A percentile compares a stretch with the other conserved stretches of the same genome.
phyloP scores from a whole-genome alignment of 441 rosid species.

The Populus hybrid region DNA sequence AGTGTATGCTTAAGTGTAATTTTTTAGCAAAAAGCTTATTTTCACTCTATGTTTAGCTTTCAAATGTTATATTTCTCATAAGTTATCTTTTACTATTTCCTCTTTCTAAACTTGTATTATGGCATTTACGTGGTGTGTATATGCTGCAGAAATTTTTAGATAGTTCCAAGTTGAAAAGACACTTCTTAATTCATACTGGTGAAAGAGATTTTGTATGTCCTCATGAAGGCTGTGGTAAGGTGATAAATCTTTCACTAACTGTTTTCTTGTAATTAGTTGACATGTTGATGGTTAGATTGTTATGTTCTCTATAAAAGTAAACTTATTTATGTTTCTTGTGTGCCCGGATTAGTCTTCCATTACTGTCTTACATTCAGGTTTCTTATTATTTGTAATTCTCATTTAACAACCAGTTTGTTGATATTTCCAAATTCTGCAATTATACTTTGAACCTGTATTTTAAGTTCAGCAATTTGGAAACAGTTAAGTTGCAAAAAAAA shows the following conservation, averaged over 20 bases:
- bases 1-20: not conserved
- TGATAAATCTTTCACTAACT: slow-evolving; percentile 28
- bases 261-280: not conserved
- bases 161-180: slow-evolving; percentile 96
- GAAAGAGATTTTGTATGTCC: slow-evolving; percentile 82
- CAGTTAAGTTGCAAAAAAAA: not conserved
- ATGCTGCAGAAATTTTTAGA: slow-evolving; percentile 89
- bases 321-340: not conserved
- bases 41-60: not conserved
- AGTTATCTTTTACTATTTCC: not conserved
- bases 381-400: not conserved
- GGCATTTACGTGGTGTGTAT: slow-evolving; percentile 6
- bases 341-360: not conserved
- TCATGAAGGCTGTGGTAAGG: slow-evolving; percentile 98
- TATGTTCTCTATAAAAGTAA: not conserved
- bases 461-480: not conserved
- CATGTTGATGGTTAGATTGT: not conserved
- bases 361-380: not conserved
- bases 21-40: not conserved
- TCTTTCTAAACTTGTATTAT: slow-evolving; percentile 4
- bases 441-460: not conserved
- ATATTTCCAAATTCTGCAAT: not conserved
- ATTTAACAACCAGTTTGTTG: not conserved
- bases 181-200: slow-evolving; percentile 89
- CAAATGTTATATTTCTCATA: not conserved